phyloP scores from a whole-genome alignment of 768 basidiomycete genomes.

The Russula sp. region DNA sequence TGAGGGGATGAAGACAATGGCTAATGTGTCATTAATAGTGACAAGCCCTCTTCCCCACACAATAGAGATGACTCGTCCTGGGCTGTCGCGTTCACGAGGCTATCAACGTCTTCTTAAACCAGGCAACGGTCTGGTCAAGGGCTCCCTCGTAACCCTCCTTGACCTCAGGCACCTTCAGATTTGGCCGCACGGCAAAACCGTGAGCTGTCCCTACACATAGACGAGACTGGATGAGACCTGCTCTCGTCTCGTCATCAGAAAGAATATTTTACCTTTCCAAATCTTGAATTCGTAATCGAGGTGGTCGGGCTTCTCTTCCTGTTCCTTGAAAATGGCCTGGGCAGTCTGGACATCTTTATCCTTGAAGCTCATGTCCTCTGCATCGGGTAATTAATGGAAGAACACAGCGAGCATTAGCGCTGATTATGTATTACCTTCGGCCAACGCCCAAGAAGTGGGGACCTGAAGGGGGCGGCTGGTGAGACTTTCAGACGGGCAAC shows the following conservation, averaged over 20 bases:
- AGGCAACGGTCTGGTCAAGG: conserved; percentile 35
- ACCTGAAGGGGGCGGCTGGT: neutral
- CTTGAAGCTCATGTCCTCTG: conserved; percentile 32
- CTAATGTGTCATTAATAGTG: too few relatives aligned
- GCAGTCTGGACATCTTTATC: conserved; percentile 24
- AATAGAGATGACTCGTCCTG: too few relatives aligned
- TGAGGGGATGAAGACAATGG: neutral
- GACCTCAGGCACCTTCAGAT: conserved; percentile 36
- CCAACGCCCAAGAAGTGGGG: conserved; percentile 30
- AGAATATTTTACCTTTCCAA: conserved; percentile 29
- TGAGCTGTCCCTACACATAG: conserved; percentile 37
- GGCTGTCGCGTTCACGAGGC: too few relatives aligned
- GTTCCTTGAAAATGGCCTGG: conserved; percentile 28
- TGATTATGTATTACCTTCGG: conserved; percentile 29
- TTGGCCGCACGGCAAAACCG: conserved; percentile 43
- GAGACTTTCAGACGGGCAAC: conserved; percentile 22
- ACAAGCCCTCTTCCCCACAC: too few relatives aligned
- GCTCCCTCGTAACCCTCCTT: conserved; percentile 39
- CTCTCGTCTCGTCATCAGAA: neutral
- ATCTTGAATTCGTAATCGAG: conserved; percentile 32
- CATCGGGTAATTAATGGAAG: neutral
- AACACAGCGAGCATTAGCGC: neutral
- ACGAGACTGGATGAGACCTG: conserved; percentile 6
- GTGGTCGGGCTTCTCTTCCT: conserved; percentile 26
- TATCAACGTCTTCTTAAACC: conserved; percentile 36